Evolutionary conservation across 768 basidiomycete genomes (phyloP), one percentile per base, ranked within the genome.

Genomic region (Mrakia hoshinonis): DNA sequence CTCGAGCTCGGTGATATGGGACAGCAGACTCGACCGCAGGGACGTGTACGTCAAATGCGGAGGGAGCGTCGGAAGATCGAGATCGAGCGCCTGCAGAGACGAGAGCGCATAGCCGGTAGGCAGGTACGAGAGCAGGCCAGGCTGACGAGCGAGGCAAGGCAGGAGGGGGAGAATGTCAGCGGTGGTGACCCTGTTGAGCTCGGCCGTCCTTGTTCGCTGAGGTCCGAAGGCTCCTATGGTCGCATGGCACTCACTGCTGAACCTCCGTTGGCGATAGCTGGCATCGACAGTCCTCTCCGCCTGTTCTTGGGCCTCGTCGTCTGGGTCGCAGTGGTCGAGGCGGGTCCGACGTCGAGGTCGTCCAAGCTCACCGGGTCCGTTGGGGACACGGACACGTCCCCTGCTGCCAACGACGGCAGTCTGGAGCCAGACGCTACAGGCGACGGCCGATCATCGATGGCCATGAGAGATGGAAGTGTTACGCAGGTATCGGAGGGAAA

Each of bases 61-160:
- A 29, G 70, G 70, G 13, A 72, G 31, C 24, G 52, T 48, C 7
- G 70, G 70, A 34, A 72, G 65, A 39, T 49, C 63, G 31, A 72
- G 70, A 43, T 72, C 70, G 60, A 72, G 70, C 6, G 70, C 70
- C n/a, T 67, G 70, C 15, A 72, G 55, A n/a, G 55, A 55, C 7
- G 51, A 65, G 4, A 72, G 70, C 12, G 54, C 65, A 43, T 72
- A 72, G 11, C 63, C 70, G 2, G 64, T 61, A 6, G 70, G 70
- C 3, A 72, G 65, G 39, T 67, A 72, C 0, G 70, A 72, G 29
- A 72, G 38, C 11, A 72, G 54, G 20, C 63, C 63, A 12, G 65
- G 51, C 70, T 72, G 26, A 10, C 2, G 20, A 49, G 18, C 7
- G n/a, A 47, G 20, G 58, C 22, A 5, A 38, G 13, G n/a, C 4